These are phyloP conservation scores for Ascochyta lentis DNA, from an alignment of 2,329 filamentous ascomycete species.

Conservation along the genomic window DNA sequence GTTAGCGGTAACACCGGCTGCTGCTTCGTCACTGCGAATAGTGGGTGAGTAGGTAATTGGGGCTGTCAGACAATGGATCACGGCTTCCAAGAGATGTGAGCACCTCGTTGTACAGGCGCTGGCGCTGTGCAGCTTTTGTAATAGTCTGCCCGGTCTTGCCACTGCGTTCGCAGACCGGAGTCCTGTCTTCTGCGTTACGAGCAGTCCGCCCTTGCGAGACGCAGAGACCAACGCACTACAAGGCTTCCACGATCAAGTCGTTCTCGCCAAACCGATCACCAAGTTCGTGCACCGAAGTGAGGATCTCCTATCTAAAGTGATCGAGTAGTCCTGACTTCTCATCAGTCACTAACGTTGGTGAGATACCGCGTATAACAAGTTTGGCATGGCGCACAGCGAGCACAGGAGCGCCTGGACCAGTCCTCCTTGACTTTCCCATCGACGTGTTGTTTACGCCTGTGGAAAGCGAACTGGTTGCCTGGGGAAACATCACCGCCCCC, in stretches of 20 bases:
- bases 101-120: neutral
- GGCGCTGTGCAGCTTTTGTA: slow-evolving; percentile 50
- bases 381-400: slow-evolving; percentile 51
- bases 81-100: no score
- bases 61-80: no score
- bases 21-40: slow-evolving; percentile 59
- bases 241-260: slow-evolving; percentile 56
- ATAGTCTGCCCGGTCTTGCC: slow-evolving; percentile 55
- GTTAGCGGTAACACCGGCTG: slow-evolving; percentile 53
- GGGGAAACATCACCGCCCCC: slow-evolving; percentile 51
- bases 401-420: slow-evolving; percentile 51
- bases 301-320: neutral
- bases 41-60: slow-evolving; percentile 45
- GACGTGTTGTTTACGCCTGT: slow-evolving; percentile 54
- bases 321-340: neutral
- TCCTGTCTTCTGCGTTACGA: slow-evolving; percentile 55
- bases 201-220: slow-evolving; percentile 53
- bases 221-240: slow-evolving; percentile 57
- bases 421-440: slow-evolving; percentile 50
- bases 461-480: slow-evolving; percentile 45
- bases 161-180: slow-evolving; percentile 56
- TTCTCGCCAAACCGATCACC: slow-evolving; percentile 53
- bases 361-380: slow-evolving; percentile 55
- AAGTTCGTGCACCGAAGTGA: slow-evolving; percentile 54
- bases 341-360: slow-evolving; percentile 50